Conservation (phyloP, 345 rosid genomes). For the Bretschneidera sinensis region DNA sequence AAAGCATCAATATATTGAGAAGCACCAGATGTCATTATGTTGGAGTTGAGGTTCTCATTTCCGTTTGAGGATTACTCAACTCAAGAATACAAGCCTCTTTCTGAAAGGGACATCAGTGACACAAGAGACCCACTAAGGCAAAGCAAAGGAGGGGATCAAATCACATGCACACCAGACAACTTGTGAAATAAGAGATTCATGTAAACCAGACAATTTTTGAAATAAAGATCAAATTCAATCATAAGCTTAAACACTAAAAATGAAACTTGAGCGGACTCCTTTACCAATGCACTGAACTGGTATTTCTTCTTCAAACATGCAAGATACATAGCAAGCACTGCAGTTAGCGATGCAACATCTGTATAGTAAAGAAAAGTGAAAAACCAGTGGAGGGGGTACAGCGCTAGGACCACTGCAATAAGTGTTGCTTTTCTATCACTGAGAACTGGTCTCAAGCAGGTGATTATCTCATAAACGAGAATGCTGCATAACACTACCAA, state of each 20-base stretch:
- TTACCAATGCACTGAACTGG: constrained; percentile 76
- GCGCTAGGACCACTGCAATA: constrained; percentile 49
- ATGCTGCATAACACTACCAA: constrained; percentile 74
- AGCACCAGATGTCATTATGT: no score
- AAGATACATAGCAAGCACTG: constrained; percentile 86
- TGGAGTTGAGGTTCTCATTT: no score
- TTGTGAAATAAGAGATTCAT: neutral
- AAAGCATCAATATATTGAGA: no score
- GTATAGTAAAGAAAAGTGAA: constrained; percentile 92
- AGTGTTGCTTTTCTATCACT: constrained; percentile 54
- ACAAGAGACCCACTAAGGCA: neutral
- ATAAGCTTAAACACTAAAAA: neutral
- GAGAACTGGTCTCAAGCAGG: constrained; percentile 50
- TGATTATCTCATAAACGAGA: constrained; percentile 59
- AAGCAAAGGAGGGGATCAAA: neutral
- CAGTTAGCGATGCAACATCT: constrained; percentile 83
- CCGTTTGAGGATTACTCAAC: neutral
- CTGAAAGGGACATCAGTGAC: neutral
- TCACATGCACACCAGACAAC: neutral
- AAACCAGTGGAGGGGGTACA: constrained; percentile 94
- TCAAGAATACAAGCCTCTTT: neutral
- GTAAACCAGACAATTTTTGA: neutral
- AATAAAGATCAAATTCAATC: constrained; percentile 5
- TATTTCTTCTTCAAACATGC: constrained; percentile 70
- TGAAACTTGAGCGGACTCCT: constrained; percentile 16